These are phyloP conservation scores for Dimargaris cristalligena DNA, from an alignment of 192 early-diverging fungal genomes.

Conservation along the genomic window DNA sequence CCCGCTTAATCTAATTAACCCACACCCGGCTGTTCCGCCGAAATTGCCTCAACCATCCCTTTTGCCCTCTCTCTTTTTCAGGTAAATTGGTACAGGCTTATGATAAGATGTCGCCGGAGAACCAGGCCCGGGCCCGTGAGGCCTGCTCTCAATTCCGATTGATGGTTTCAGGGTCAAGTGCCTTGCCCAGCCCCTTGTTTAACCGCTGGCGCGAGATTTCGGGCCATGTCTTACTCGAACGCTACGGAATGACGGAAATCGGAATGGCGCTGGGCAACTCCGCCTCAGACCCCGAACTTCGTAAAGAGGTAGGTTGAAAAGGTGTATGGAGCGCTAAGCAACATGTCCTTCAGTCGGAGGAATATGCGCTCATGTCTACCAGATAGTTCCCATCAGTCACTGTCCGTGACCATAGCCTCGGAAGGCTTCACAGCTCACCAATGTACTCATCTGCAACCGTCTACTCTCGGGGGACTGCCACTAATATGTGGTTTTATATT, in stretches of 20 bases:
- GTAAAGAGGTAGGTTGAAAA: conserved; percentile 20
- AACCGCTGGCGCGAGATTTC: conserved; percentile 49
- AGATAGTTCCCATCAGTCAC: no score
- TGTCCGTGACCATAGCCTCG: no score
- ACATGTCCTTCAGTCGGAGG: no score
- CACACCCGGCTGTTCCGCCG: no score
- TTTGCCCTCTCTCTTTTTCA: conserved; percentile 12
- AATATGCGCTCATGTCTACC: no score
- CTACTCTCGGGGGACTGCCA: no score
- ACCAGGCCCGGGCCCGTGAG: conserved; percentile 22
- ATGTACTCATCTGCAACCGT: no score
- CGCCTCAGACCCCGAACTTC: conserved; percentile 18
- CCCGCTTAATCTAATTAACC: no score
- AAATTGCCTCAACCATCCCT: no score
- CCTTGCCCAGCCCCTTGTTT: conserved; percentile 55
- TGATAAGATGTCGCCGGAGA: conserved; percentile 22
- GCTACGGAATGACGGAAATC: conserved; percentile 82
- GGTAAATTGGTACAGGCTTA: conserved; percentile 46
- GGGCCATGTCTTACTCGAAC: conserved; percentile 59
- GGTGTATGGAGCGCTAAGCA: no score
- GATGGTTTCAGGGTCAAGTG: conserved; percentile 61
- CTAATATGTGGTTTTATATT: no score
- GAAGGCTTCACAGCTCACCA: no score
- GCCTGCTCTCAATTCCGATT: conserved; percentile 50
- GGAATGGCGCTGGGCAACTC: conserved; percentile 71